A percentile compares a stretch with the other conserved stretches of the same genome.
Conservation (phyloP, 2,329 filamentous ascomycete species). For the Raffaelea deltoideospora region DNA sequence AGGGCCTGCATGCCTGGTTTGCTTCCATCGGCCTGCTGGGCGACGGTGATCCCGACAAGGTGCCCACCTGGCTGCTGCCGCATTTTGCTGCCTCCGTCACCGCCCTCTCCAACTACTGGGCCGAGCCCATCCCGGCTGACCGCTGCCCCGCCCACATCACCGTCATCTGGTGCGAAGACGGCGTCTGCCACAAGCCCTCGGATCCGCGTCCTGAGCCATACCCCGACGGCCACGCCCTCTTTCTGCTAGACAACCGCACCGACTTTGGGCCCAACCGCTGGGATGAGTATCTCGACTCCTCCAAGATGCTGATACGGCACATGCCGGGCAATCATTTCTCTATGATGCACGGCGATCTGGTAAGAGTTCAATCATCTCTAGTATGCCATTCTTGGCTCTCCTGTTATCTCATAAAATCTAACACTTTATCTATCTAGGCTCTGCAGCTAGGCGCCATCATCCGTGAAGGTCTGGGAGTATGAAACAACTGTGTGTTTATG, state of each 20-base stretch:
- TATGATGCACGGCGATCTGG: constrained; percentile 52
- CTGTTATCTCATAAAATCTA: too few relatives aligned
- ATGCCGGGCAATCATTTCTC: constrained; percentile 63
- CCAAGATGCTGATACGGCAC: constrained; percentile 47
- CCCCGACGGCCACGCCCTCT: constrained; percentile 45
- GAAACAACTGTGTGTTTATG: too few relatives aligned
- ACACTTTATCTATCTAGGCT: too few relatives aligned
- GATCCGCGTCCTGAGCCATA: constrained; percentile 50
- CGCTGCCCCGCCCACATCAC: constrained; percentile 46
- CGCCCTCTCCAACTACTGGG: constrained; percentile 54
- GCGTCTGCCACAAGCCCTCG: constrained; percentile 51
- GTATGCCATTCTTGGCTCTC: too few relatives aligned
- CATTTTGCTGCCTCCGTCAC: constrained; percentile 57
- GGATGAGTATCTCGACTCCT: constrained; percentile 46
- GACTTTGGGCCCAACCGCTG: constrained; percentile 58
- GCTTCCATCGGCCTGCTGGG: constrained; percentile 57
- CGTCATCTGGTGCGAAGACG: constrained; percentile 58
- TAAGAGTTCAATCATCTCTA: too few relatives aligned
- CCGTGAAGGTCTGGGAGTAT: too few relatives aligned
- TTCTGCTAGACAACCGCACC: constrained; percentile 57
- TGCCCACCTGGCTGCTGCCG: constrained; percentile 57
- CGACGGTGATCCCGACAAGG: constrained; percentile 40
- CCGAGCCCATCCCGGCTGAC: constrained; percentile 43
- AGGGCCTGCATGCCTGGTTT: constrained; percentile 53
- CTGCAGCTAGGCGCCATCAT: too few relatives aligned